Percentiles rank a stretch among this genome's conserved stretches.
Evolutionary conservation across 1,139 yeast species (phyloP).

Genomic region (Arxiozyma bovina): DNA sequence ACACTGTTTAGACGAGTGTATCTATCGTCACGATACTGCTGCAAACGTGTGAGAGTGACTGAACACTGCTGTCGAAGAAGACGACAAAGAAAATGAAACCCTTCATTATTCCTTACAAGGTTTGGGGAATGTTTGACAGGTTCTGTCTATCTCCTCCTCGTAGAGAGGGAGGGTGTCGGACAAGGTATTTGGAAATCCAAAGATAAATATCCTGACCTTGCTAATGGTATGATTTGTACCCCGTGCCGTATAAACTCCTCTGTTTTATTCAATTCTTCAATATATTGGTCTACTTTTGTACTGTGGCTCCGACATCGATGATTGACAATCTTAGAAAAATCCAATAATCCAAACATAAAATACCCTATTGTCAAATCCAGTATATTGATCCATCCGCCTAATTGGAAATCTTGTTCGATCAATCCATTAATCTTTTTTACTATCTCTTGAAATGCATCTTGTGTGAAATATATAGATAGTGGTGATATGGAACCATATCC

Average conservation of each 20-base stretch:
- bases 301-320: not conserved
- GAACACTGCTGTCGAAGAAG: no score
- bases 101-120: no score
- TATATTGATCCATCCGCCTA: constrained; percentile 33
- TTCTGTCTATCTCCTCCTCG: not conserved
- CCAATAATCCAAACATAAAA: constrained; percentile 37
- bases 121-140: no score
- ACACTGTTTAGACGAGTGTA: no score
- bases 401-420: constrained; percentile 38
- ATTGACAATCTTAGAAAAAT: not conserved
- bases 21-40: no score
- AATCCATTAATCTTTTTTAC: constrained; percentile 39
- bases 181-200: constrained; percentile 45
- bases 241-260: constrained; percentile 24
- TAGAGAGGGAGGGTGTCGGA: constrained; percentile 22
- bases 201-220: constrained; percentile 54
- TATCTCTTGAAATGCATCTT: constrained; percentile 36
- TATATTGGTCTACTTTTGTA: constrained; percentile 39
- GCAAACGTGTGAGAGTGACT: no score
- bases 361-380: constrained; percentile 40
- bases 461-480: constrained; percentile 36
- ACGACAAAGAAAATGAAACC: no score
- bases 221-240: constrained; percentile 45
- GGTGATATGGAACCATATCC: constrained; percentile 52
- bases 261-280: constrained; percentile 37